phyloP scores from a whole-genome alignment of 169 alveolate species.

The Cryptosporidium felis region DNA sequence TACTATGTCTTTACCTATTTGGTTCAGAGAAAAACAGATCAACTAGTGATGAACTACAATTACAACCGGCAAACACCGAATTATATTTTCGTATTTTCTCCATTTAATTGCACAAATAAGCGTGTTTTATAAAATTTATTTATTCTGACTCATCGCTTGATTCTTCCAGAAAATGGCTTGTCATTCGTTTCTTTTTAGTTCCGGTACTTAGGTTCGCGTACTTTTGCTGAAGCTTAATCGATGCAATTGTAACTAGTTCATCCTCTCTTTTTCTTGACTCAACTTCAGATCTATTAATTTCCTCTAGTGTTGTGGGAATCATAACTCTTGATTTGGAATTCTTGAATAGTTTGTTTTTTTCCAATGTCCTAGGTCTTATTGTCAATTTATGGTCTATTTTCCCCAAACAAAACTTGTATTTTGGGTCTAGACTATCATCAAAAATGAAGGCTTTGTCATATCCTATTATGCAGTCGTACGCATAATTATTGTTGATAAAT shows the following conservation, averaged over 20 bases:
- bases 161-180: conserved; percentile 50
- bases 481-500: not conserved
- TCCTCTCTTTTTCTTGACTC: conserved; percentile 21
- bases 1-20: conserved; percentile 75
- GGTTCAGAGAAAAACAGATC: conserved; percentile 43
- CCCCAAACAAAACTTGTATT: not conserved
- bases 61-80: conserved; percentile 69
- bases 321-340: conserved; percentile 44
- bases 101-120: too few species aligned
- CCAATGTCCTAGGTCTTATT: conserved; percentile 50
- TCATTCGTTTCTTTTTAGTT: conserved; percentile 26
- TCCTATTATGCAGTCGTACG: conserved; percentile 56
- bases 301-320: conserved; percentile 57
- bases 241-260: conserved; percentile 13
- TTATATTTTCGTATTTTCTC: too few species aligned
- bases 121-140: too few species aligned
- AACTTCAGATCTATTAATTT: conserved; percentile 6
- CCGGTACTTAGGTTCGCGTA: not conserved
- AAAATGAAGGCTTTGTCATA: conserved; percentile 33
- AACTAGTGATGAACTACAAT: not conserved
- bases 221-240: conserved; percentile 34
- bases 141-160: conserved; percentile 43
- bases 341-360: conserved; percentile 14
- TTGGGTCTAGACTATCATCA: conserved; percentile 22
- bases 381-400: conserved; percentile 23